These are phyloP conservation scores for Torrubiella hemipterigena DNA, from an alignment of 2,329 filamentous ascomycete genomes.

Conservation along the genomic window DNA sequence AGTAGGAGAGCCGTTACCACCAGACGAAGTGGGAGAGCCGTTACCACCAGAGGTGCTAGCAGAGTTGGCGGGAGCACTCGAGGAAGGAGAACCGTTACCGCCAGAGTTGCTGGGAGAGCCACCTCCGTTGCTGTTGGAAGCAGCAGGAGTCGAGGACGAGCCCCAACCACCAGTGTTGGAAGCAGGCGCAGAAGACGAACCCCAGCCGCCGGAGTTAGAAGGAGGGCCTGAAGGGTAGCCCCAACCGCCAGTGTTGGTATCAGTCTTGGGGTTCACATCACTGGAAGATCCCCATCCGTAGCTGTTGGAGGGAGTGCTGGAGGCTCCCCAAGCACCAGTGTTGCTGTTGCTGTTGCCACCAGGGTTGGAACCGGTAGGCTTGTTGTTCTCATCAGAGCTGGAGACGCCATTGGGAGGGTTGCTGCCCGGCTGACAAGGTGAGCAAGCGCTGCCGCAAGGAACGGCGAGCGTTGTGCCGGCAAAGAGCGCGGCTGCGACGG, in stretches of 20 bases:
- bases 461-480: slow-evolving; percentile 7
- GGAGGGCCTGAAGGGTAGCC: too few relatives aligned
- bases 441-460: slow-evolving; percentile 3
- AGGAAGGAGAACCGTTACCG: background rate
- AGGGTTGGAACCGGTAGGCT: background rate
- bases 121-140: background rate
- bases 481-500: slow-evolving; percentile 7
- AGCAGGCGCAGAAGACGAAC: too few relatives aligned
- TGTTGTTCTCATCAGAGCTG: background rate
- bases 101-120: background rate
- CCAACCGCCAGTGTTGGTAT: too few relatives aligned
- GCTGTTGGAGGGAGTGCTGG: too few relatives aligned
- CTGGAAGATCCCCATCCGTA: too few relatives aligned
- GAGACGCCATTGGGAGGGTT: slow-evolving; percentile 3
- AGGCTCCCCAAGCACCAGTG: too few relatives aligned
- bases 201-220: too few relatives aligned
- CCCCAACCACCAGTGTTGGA: too few relatives aligned
- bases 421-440: background rate
- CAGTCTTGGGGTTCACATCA: too few relatives aligned
- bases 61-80: background rate
- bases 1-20: background rate
- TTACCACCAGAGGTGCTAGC: background rate
- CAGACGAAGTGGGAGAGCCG: background rate
- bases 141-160: too few relatives aligned
- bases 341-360: background rate